Evolutionary conservation across 1,284 basidiomycete genomes (phyloP).

Genomic region (Papiliotrema flavescens): DNA sequence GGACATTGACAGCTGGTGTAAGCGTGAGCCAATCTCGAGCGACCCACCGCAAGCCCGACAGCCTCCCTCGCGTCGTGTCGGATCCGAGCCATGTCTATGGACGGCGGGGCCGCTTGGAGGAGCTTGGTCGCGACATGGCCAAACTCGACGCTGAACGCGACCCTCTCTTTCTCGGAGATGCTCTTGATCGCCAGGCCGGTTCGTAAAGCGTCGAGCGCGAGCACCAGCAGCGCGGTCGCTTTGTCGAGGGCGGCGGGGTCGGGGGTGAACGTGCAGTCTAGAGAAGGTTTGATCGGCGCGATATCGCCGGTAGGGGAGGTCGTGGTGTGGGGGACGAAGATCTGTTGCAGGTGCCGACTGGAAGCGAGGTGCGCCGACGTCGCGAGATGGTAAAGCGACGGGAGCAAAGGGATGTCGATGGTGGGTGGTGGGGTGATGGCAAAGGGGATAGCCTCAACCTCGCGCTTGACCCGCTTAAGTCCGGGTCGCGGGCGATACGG

Average conservation of each 20-base stretch:
- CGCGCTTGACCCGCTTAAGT: not conserved
- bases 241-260: slow-evolving; percentile 26
- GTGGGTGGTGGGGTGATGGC: not conserved
- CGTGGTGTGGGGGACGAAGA: slow-evolving; percentile 24
- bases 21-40: too few species aligned
- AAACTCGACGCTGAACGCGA: slow-evolving; percentile 34
- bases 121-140: slow-evolving; percentile 32
- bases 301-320: not conserved
- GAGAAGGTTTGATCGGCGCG: slow-evolving; percentile 6
- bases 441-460: not conserved
- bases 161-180: slow-evolving; percentile 32
- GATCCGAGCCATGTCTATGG: not conserved
- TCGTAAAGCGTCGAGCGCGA: slow-evolving; percentile 33
- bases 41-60: slow-evolving; percentile 1
- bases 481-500: not conserved
- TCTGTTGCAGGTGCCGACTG: slow-evolving; percentile 31
- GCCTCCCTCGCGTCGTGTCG: not conserved
- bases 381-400: slow-evolving; percentile 31
- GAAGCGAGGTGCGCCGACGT: slow-evolving; percentile 28
- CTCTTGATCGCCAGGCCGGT: slow-evolving; percentile 15
- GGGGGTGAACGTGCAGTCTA: slow-evolving; percentile 9
- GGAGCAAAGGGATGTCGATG: not conserved
- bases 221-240: slow-evolving; percentile 24
- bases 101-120: slow-evolving; percentile 2
- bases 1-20: slow-evolving; percentile 19